These are phyloP conservation scores for Ogataea pilisensis DNA, from an alignment of 805 yeast genomes.

Conservation along the genomic window DNA sequence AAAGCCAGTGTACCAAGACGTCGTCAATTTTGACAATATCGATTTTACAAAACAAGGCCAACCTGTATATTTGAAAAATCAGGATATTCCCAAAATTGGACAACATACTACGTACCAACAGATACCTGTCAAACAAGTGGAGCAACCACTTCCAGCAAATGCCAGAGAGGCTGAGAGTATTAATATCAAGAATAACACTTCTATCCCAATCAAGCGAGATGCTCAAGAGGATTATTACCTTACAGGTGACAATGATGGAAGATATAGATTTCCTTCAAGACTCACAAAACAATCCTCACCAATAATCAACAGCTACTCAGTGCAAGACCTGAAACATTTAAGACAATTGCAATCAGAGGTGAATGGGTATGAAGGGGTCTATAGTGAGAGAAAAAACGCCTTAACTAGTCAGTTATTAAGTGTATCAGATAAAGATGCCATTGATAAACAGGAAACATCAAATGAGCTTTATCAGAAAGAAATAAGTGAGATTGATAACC, in stretches of 20 bases:
- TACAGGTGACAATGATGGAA: conserved; percentile 42
- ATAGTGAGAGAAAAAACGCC: neutral
- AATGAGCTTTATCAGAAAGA: neutral
- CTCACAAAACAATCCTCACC: conserved; percentile 28
- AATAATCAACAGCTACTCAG: conserved; percentile 32
- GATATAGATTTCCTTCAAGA: conserved; percentile 51
- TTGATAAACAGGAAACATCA: neutral
- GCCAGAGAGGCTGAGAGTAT: too few species aligned
- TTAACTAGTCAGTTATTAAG: neutral
- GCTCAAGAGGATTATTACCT: neutral
- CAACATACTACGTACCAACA: neutral
- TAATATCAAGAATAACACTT: too few species aligned
- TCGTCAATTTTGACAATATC: conserved; percentile 34
- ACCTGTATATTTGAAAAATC: conserved; percentile 2
- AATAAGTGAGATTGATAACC: conserved; percentile 3
- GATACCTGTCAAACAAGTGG: neutral
- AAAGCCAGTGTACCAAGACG: conserved; percentile 30
- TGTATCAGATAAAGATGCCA: neutral
- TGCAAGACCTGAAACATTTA: conserved; percentile 37
- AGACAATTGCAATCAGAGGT: conserved; percentile 14
- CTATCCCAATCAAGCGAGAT: neutral
- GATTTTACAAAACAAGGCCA: conserved; percentile 14
- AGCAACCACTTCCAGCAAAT: neutral
- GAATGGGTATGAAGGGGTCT: too few species aligned
- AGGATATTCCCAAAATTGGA: neutral